These are phyloP conservation scores for Sungouiella thailandica DNA, from an alignment of 805 yeast genomes.

Conservation along the genomic window DNA sequence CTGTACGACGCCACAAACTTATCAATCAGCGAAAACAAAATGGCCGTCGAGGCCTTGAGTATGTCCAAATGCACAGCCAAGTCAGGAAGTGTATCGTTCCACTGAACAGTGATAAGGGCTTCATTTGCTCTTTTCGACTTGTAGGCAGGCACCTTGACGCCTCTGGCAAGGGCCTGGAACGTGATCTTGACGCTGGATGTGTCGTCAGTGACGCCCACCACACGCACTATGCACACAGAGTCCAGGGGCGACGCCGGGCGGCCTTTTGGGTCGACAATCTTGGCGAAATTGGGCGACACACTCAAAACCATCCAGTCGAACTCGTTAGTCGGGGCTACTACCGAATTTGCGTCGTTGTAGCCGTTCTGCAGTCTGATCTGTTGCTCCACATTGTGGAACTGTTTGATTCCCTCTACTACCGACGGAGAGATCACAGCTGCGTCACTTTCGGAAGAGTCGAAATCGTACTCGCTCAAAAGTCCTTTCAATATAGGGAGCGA, in stretches of 20 bases:
- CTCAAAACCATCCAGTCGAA: constrained; percentile 37
- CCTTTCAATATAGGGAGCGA: constrained; percentile 25
- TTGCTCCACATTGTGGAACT: constrained; percentile 13
- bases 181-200: constrained; percentile 41
- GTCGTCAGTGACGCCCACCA: constrained; percentile 44
- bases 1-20: constrained; percentile 34
- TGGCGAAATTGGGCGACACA: constrained; percentile 28
- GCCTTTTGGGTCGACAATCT: constrained; percentile 19
- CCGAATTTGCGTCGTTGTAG: neutral
- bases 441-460: constrained; percentile 14
- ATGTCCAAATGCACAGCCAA: constrained; percentile 14
- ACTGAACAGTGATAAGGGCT: constrained; percentile 21
- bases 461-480: constrained; percentile 32
- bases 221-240: constrained; percentile 41
- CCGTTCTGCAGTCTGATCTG: constrained; percentile 2
- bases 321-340: constrained; percentile 10
- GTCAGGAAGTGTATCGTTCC: constrained; percentile 16
- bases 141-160: constrained; percentile 12
- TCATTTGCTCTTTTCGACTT: constrained; percentile 19
- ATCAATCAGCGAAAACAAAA: constrained; percentile 34
- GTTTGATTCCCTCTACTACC: constrained; percentile 28
- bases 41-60: constrained; percentile 15
- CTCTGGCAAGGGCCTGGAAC: constrained; percentile 48
- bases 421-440: constrained; percentile 21
- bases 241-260: constrained; percentile 6